phyloP scores from a whole-genome alignment of 495 filamentous ascomycete species.

The Penicillium diatomitis region DNA sequence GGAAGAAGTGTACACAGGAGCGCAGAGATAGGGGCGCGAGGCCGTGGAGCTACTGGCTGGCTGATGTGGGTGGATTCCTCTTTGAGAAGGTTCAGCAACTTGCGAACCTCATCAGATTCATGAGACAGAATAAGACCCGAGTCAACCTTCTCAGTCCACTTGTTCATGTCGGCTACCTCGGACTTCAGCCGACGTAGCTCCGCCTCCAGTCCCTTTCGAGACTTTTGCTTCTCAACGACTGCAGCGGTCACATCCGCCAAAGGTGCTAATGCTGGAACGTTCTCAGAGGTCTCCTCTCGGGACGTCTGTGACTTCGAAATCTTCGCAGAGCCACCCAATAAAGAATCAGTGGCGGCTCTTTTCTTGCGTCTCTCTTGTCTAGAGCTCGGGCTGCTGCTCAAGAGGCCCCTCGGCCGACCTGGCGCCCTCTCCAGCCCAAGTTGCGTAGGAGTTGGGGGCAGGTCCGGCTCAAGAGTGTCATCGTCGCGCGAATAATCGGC shows the following conservation, averaged over 20 bases:
- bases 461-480: constrained; percentile 50
- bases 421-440: constrained; percentile 41
- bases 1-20: constrained; percentile 33
- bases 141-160: constrained; percentile 23
- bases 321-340: constrained; percentile 26
- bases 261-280: not conserved
- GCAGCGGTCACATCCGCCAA: constrained; percentile 14
- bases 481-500: constrained; percentile 25
- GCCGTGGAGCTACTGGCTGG: constrained; percentile 3
- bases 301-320: constrained; percentile 13
- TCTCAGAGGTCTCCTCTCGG: constrained; percentile 5
- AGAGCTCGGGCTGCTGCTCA: constrained; percentile 37
- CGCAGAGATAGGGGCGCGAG: constrained; percentile 24
- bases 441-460: constrained; percentile 62
- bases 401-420: constrained; percentile 24
- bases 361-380: constrained; percentile 23
- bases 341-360: constrained; percentile 14
- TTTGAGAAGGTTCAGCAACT: constrained; percentile 23
- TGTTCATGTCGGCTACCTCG: constrained; percentile 31
- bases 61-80: constrained; percentile 17
- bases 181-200: constrained; percentile 26
- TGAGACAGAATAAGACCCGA: constrained; percentile 11
- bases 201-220: constrained; percentile 21
- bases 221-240: constrained; percentile 21
- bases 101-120: constrained; percentile 11